Base-by-base conservation (phyloP, 108 stramenopile genomes). In the Cylindrotheca fusiformis region DNA sequence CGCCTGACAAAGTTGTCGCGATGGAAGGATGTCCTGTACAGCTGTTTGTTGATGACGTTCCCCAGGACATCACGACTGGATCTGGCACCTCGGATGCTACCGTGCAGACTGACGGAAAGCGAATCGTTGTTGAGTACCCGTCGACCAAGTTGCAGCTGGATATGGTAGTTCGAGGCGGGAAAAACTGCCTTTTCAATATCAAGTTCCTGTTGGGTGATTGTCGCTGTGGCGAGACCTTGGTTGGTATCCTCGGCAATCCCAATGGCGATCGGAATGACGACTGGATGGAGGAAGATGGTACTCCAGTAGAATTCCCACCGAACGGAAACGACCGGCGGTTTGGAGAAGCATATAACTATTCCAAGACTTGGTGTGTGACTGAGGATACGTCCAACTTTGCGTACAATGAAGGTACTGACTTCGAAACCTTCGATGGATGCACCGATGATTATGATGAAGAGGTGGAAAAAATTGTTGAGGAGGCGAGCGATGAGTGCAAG, bases 231-330 rank as follows among this genome's bases (percentile, higher is more conserved):
- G 32, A 58, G 27, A 25, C 26, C 14, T 2, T 58, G 23, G 57
- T 58, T 58, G 57, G 57, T 20, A 58, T 58, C 30, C 57, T 58
- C n/a, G 57, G 57, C 19, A 30, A 19, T 20, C 57, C 57, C 18
- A 58, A 58, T 32, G 57, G 57, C 2, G 19, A 58, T n/a, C n/a
- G 20, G 3, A 20, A 32, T 21, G 57, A 58, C 30, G 57, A 58
- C 30, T 58, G 57, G 57, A 58, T 58, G 57, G 33, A 32, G 21
- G 22, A 18, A 2, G 33, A 58, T 32, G 57, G 57, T 17, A 58
- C 57, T 8, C 14, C 22, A 23, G 51, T 52, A 5, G 51, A 6
- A 24, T 17, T 52, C n/a, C 36, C 36, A 6, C 6, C 10, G 14
- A 41, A 41, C 36, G 36, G 14, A 14, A 41, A 6, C 14, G 36